Base-by-base conservation (phyloP, 805 yeast species). In the Sungouiella thailandica region DNA sequence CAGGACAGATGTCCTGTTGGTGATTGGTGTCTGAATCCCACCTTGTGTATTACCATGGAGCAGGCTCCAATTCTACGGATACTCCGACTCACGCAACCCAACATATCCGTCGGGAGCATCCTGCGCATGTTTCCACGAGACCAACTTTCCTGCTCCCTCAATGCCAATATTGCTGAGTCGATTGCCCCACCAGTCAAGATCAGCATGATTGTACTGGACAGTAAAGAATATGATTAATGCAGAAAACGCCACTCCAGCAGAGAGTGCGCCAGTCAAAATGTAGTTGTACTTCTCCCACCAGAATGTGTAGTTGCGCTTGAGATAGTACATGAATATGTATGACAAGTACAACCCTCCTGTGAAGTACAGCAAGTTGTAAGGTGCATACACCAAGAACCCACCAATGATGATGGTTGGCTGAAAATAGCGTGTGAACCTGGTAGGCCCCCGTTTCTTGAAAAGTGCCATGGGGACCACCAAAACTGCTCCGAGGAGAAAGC, bases 201-300 rank as follows among this genome's bases (percentile, higher is more conserved):
- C 40, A 17, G 57, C 60, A 3, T 62, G 58, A 29, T 72, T 65
- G 46, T 66, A 75, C 28, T 68, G 67, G 5, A 72, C 65, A 1
- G 72, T 58, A 47, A 76, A 75, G 57, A 80, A 80, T 24, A 78
- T 71, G 36, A 80, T 56, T 32, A 81, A 58, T 3, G 81, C 72
- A 37, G 78, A 62, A 41, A 78, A 67, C 2, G 83, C 84, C 13
- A 77, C 72, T n/a, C 83, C 85, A 1, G 83, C 75, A 7, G 70
- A 57, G 17, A 79, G 57, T 1, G 75, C 82, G 32, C 80, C 71
- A 16, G 79, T 63, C 32, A 80, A 54, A 15, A 80, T 67, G 50
- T 78, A 80, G 52, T 80, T 80, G 55, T 82, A 82, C 54, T 80
- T 81, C 25, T 80, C 78, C 88, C 83, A 81, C 83, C 83, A 72